A percentile compares a stretch with the other conserved stretches of the same genome.
Conservation (phyloP, 2,329 filamentous ascomycete species). For the Sporothrix pallida region DNA sequence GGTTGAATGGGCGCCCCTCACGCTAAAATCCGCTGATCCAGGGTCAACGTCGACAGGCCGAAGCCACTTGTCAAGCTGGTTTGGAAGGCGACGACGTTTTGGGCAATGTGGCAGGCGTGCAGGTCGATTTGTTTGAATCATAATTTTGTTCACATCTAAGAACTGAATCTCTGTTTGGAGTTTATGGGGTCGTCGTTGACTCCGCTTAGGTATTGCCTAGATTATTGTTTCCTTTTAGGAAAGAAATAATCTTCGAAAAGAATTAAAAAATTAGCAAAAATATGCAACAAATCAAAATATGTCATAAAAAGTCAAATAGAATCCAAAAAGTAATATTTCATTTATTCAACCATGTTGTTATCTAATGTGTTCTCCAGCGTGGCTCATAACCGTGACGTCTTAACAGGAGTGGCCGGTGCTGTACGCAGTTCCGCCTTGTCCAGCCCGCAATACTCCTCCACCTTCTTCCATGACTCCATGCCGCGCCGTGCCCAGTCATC, state of each 20-base stretch:
- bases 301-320: not conserved
- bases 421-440: not conserved
- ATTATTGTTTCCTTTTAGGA: too few species aligned
- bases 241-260: too few species aligned
- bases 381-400: not conserved
- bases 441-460: slow-evolving; percentile 20
- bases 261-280: too few species aligned
- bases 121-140: too few species aligned
- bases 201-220: too few species aligned
- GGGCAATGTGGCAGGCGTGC: not conserved
- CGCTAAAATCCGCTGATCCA: not conserved
- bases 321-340: too few species aligned
- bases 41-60: not conserved
- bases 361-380: not conserved
- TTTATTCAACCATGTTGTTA: not conserved
- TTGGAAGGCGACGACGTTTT: not conserved
- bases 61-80: not conserved
- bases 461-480: slow-evolving; percentile 15
- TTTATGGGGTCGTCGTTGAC: too few species aligned
- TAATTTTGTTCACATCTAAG: too few species aligned
- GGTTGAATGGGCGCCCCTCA: not conserved
- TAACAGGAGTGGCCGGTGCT: not conserved
- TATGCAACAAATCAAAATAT: too few species aligned
- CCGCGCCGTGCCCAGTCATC: slow-evolving; percentile 12
- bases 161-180: too few species aligned